Percentiles rank a stretch among this genome's conserved stretches.
Evolutionary conservation across 1,139 yeast species (phyloP).

Genomic region (Nakaseomyces uthaithaninus): DNA sequence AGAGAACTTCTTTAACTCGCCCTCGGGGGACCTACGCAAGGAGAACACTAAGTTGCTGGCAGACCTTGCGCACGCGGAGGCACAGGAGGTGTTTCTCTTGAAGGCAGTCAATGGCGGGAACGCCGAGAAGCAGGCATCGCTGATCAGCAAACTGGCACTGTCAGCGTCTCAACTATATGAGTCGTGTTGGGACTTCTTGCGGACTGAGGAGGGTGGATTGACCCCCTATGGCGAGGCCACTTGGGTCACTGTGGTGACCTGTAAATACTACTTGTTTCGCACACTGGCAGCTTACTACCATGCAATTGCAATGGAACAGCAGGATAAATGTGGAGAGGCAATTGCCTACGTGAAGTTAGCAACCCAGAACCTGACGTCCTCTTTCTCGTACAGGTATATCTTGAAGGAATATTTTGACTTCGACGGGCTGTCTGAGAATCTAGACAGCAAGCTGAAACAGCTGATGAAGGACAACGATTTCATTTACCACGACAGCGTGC

Average conservation of each 20-base stretch:
- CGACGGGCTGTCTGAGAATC: conserved; percentile 24
- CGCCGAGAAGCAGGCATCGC: conserved; percentile 44
- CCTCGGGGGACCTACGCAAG: conserved; percentile 68
- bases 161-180: conserved; percentile 52
- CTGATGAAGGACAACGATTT: conserved; percentile 79
- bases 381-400: conserved; percentile 21
- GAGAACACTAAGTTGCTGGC: conserved; percentile 59
- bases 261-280: conserved; percentile 40
- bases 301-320: conserved; percentile 34
- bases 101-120: conserved; percentile 43
- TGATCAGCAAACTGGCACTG: conserved; percentile 64
- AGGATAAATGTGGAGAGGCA: conserved; percentile 64
- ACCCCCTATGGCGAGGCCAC: conserved; percentile 30
- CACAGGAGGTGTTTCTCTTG: conserved; percentile 74
- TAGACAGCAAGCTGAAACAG: conserved; percentile 30
- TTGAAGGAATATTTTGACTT: conserved; percentile 30
- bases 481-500: conserved; percentile 73
- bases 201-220: conserved; percentile 40
- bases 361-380: conserved; percentile 20
- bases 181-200: conserved; percentile 40
- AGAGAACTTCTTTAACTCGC: conserved; percentile 85
- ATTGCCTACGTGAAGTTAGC: conserved; percentile 61
- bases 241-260: conserved; percentile 38
- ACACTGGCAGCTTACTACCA: conserved; percentile 42
- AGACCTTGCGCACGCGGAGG: conserved; percentile 70